These are phyloP conservation scores for Lodderomyces beijingensis DNA, from an alignment of 1,139 yeast genomes.

Conservation along the genomic window DNA sequence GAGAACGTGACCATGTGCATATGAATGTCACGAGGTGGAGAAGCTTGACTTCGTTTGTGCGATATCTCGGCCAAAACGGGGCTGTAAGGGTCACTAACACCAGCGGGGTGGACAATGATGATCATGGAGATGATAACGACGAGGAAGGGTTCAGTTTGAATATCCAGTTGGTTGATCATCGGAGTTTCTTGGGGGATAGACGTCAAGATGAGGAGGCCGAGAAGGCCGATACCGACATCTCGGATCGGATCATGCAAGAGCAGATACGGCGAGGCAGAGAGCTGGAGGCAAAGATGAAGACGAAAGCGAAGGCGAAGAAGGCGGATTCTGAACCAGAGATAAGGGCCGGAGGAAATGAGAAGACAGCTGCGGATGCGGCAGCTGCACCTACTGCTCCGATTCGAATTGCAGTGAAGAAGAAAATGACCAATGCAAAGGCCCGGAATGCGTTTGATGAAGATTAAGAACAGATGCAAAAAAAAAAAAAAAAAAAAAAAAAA, in stretches of 20 bases:
- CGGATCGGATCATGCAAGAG: slow-evolving; percentile 6
- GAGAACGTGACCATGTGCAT: slow-evolving; percentile 73
- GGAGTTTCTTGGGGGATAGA: slow-evolving; percentile 9
- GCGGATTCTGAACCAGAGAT: background rate
- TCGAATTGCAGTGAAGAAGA: background rate
- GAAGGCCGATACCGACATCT: slow-evolving; percentile 3
- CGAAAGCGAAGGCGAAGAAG: background rate
- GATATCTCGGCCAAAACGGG: slow-evolving; percentile 56
- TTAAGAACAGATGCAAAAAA: too few species aligned
- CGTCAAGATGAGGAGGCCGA: slow-evolving; percentile 1
- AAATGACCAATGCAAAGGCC: background rate
- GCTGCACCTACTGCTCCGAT: background rate
- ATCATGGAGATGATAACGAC: slow-evolving; percentile 35
- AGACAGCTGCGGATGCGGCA: background rate
- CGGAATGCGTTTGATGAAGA: slow-evolving; percentile 1
- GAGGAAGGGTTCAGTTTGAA: slow-evolving; percentile 37
- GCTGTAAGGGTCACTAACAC: slow-evolving; percentile 41
- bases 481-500: too few species aligned
- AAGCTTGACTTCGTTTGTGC: slow-evolving; percentile 67
- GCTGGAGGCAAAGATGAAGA: background rate
- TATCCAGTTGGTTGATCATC: slow-evolving; percentile 26
- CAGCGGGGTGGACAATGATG: slow-evolving; percentile 18
- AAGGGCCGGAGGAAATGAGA: background rate
- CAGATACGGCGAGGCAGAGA: slow-evolving; percentile 8
- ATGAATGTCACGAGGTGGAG: slow-evolving; percentile 86